Conservation (phyloP, 495 filamentous ascomycete species). For the Neurospora tetrasperma region DNA sequence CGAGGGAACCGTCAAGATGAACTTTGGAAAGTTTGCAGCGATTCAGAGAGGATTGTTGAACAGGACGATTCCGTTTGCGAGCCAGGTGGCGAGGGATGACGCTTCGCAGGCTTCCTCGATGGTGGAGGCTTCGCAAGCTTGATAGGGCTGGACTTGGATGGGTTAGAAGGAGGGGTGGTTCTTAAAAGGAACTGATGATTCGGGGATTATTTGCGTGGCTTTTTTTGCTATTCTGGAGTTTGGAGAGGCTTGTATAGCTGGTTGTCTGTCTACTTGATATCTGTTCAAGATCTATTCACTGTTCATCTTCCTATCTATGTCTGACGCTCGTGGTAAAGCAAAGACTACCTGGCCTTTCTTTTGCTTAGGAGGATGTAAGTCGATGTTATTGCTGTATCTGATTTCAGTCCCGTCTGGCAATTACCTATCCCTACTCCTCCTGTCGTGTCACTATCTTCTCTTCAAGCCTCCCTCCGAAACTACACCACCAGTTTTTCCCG, state of each 20-base stretch:
- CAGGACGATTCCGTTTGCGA: background rate
- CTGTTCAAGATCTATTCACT: background rate
- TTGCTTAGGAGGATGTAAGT: background rate
- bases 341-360: background rate
- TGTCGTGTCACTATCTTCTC: background rate
- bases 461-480: too few species aligned
- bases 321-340: background rate
- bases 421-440: background rate
- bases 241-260: background rate
- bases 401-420: background rate
- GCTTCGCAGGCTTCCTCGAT: background rate
- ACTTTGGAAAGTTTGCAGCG: slow-evolving; percentile 43
- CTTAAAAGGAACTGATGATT: background rate
- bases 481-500: too few species aligned
- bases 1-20: slow-evolving; percentile 45
- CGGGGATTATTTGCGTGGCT: background rate
- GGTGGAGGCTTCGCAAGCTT: background rate
- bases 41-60: slow-evolving; percentile 30
- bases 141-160: too few species aligned
- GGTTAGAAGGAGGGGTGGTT: background rate
- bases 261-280: background rate
- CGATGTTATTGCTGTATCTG: background rate
- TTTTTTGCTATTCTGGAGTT: background rate
- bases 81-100: background rate
- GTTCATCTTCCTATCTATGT: background rate